Percentiles rank a stretch among this genome's conserved stretches.
Evolutionary conservation across 2,329 filamentous ascomycete species (phyloP).

Genomic region (Penicillium sp.): DNA sequence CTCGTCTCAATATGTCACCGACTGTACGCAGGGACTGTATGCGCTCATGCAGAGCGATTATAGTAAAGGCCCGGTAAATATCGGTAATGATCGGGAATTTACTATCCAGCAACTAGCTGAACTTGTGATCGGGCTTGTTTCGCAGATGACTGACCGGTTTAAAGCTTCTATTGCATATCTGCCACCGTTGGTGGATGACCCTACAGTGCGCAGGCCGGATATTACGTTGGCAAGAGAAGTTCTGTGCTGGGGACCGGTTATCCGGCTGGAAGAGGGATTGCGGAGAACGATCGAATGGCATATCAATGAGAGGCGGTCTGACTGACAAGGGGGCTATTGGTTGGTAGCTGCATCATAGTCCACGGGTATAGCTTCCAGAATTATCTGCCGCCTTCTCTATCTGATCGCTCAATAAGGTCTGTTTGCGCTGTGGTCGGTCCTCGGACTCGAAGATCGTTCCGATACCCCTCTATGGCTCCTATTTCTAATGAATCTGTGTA

Average conservation of each 20-base stretch:
- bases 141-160: constrained; percentile 1
- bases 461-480: not conserved
- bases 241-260: constrained; percentile 28
- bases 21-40: constrained; percentile 32
- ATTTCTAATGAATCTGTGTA: not conserved
- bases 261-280: constrained; percentile 27
- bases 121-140: constrained; percentile 24
- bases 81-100: constrained; percentile 34
- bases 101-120: constrained; percentile 32
- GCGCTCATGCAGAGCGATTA: constrained; percentile 31
- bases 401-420: not conserved
- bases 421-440: not conserved
- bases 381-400: not conserved
- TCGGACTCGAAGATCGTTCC: not conserved
- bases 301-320: not conserved
- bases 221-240: constrained; percentile 28
- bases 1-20: constrained; percentile 35
- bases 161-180: constrained; percentile 9
- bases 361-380: too few relatives aligned
- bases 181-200: constrained; percentile 6
- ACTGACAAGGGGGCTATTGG: not conserved
- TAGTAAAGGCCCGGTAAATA: constrained; percentile 29
- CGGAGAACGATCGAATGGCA: constrained; percentile 28
- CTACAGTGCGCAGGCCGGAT: constrained; percentile 24
- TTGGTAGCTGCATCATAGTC: not conserved